Evolutionary conservation across 768 basidiomycete species (phyloP), one percentile per base, ranked within the genome.

Genomic region (Kwoniella heveanensis): DNA sequence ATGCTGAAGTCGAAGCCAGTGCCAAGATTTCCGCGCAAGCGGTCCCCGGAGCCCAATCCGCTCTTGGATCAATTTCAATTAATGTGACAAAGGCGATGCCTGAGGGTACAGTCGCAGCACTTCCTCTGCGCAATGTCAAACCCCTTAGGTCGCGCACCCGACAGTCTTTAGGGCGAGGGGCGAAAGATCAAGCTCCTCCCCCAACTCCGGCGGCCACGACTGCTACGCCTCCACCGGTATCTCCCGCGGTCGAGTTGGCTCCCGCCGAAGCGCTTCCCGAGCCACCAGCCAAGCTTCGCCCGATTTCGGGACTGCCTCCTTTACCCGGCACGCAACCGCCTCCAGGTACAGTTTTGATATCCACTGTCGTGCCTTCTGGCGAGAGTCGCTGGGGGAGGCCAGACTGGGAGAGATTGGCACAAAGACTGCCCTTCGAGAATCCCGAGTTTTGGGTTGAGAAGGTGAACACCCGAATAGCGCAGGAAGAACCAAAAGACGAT

Each of bases 381-480:
- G 26, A 48, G 13, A 27, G 24, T 10, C 49, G 58, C 19, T 77
- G 75, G 75, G 46, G 54, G 21, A 58, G 58, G 53, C 62, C 69
- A 1, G 69, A 70, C 52, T 74, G 72, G 75, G 32, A 54, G 4
- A 48, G 44, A 12, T 27, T 76, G 37, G 61, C 55, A 17, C 64
- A 57, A 22, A n/a, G 64, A 15, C 52, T 76, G 27, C 74, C 74
- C n/a, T 76, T 71, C 54, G 54, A 61, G 8, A 69, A 71, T 49
- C 47, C 60, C 6, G 57, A 53, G 2, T 67, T 64, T 26, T 64
- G 62, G 62, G 53, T 50, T 12, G 53, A 30, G 19, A 19, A 29
- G 12, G 24, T 1, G 24, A 15, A 52, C 13, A 7, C 26, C 7
- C 1, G 0, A 17, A 2, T 29, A 36, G 62, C 50, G 17, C 54